Evolutionary conservation across 495 filamentous ascomycete species (phyloP), one percentile per base, ranked within the genome.

Genomic region (Penicillium antarcticum): DNA sequence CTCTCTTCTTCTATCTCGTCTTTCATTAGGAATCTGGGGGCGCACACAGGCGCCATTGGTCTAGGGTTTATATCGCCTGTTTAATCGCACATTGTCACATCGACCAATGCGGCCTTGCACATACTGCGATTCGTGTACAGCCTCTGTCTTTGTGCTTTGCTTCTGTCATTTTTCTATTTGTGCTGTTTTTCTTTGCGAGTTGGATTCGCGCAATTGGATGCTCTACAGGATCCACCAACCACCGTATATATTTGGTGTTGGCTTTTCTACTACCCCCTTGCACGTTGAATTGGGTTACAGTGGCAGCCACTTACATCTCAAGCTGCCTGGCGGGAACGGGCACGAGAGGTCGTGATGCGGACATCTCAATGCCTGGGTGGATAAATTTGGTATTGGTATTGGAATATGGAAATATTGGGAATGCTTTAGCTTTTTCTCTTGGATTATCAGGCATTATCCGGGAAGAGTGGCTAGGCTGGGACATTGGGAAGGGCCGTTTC

Each of bases 301-400:
- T 42, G 38, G 47, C 47, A 49, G 47, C 23, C 38, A 49, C 33
- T 42, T n/a, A 26, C 32, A 23, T 23, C 41, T 42, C 46, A 58
- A 50, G 41, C 41, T 60, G 58, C 50, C 55, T 55, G 58, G 61
- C 55, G 54, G 58, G 61, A 24, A 61, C 58, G 52, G 61, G 52
- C 55, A 58, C 45, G 42, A 39, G 34, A 19, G 17, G 26, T 45
- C 40, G 45, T 57, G 39, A 37, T 39, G 47, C 33, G 46, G 41
- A 55, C 16, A 35, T 45, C 38, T 29, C 38, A 32, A 34, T 9
- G 26, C 26, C 26, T 10, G 26, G 26, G 26, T 10, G 26, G 26
- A 29, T 29, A 7, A 7, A 29, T 2, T 49, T 36, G 33, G 35
- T 37, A 48, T 36, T 37, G 50, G 23, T 21, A 23, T 53, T 19